Conservation (phyloP, 2,329 filamentous ascomycete genomes). For the Alternaria alternata region DNA sequence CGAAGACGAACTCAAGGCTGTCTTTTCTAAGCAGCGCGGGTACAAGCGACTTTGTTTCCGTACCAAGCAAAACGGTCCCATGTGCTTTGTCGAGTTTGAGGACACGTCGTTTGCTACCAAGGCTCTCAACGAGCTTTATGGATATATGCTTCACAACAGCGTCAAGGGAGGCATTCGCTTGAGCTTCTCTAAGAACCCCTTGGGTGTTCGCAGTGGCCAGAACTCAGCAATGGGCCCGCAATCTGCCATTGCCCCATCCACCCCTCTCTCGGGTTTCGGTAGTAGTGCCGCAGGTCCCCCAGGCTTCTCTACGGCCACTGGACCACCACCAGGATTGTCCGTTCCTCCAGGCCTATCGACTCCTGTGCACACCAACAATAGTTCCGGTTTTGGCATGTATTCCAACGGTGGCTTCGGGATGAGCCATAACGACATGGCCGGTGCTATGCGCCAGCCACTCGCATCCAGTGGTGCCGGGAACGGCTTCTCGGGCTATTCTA, state of each 20-base stretch:
- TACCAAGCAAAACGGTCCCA: constrained; percentile 93
- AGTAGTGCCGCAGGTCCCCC: constrained; percentile 61
- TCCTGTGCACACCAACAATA: constrained; percentile 39
- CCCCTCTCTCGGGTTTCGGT: constrained; percentile 66
- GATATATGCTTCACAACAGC: constrained; percentile 85
- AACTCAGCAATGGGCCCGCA: constrained; percentile 61
- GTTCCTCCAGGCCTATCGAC: constrained; percentile 74
- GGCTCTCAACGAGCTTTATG: constrained; percentile 88
- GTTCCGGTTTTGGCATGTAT: constrained; percentile 48
- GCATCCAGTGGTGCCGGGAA: constrained; percentile 43
- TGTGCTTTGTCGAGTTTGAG: constrained; percentile 99
- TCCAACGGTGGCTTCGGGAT: constrained; percentile 50
- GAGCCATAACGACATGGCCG: constrained; percentile 45
- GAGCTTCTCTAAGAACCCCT: constrained; percentile 96
- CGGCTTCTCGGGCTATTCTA: constrained; percentile 45
- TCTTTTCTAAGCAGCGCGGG: constrained; percentile 92
- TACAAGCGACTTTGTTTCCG: constrained; percentile 96
- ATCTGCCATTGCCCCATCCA: constrained; percentile 60
- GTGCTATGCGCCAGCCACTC: constrained; percentile 45
- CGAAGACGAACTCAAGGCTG: constrained; percentile 91
- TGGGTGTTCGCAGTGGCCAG: constrained; percentile 86
- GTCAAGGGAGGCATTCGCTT: constrained; percentile 93
- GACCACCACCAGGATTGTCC: constrained; percentile 82
- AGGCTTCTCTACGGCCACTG: constrained; percentile 72
- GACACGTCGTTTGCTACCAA: constrained; percentile 92